Evolutionary conservation across 495 filamentous ascomycete species (phyloP).

Genomic region (Talaromyces wortmannii): DNA sequence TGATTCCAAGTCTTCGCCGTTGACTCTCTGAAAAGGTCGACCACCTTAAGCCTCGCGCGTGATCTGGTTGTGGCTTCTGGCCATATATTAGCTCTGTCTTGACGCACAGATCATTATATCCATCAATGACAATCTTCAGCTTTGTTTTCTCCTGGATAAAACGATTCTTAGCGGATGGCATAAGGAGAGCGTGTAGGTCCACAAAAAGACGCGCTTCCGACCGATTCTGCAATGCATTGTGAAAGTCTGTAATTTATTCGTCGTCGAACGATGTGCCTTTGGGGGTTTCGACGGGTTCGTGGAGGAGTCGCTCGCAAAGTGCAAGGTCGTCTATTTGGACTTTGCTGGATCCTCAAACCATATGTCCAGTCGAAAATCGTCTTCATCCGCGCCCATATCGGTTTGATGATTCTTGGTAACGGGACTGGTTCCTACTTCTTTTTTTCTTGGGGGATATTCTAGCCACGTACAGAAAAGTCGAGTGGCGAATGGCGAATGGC

Average conservation of each 20-base stretch:
- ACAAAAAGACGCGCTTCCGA: constrained; percentile 30
- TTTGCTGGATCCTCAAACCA: too few species aligned
- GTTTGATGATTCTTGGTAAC: too few species aligned
- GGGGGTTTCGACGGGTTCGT: constrained; percentile 17
- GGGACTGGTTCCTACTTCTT: too few species aligned
- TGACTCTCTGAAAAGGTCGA: constrained; percentile 32
- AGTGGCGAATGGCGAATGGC: too few species aligned
- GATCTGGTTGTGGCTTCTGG: constrained; percentile 34
- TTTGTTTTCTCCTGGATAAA: constrained; percentile 14
- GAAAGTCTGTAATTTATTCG: constrained; percentile 23
- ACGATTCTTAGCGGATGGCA: constrained; percentile 26
- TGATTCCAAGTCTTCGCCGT: constrained; percentile 25
- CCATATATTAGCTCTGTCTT: constrained; percentile 21
- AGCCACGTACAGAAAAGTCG: too few species aligned
- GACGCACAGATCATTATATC: constrained; percentile 35
- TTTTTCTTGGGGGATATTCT: too few species aligned
- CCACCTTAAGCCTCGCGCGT: constrained; percentile 32
- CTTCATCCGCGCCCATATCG: too few species aligned
- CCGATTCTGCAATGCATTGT: constrained; percentile 16
- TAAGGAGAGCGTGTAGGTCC: constrained; percentile 30
- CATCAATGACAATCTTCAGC: constrained; percentile 30
- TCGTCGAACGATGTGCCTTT: constrained; percentile 26
- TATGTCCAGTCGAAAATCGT: too few species aligned
- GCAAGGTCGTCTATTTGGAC: constrained; percentile 16
- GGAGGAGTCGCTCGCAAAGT: constrained; percentile 21